A percentile compares a stretch with the other conserved stretches of the same genome.
These are phyloP conservation scores for Avena sativa DNA, from an alignment of 176 grass and related monocot species.

Conservation along the genomic window DNA sequence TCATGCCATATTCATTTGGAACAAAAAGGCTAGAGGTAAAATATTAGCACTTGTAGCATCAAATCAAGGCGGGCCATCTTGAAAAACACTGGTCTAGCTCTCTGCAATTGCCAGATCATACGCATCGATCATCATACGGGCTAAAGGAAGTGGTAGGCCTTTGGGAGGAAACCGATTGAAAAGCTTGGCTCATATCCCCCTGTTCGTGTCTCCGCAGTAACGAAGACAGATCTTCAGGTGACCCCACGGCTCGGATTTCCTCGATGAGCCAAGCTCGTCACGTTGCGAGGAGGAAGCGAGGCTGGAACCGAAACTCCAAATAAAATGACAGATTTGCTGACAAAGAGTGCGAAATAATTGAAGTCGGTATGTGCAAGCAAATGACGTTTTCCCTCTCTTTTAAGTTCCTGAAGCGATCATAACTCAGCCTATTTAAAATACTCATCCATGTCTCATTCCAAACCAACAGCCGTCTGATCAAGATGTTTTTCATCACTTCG, in stretches of 20 bases:
- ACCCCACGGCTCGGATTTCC: slow-evolving; percentile 23
- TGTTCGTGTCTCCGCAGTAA: neutral
- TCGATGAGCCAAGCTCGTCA: slow-evolving; percentile 5
- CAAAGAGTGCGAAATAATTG: neutral
- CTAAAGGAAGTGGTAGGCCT: slow-evolving; percentile 23
- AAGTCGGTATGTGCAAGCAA: neutral
- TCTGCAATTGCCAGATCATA: neutral
- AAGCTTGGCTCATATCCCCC: neutral
- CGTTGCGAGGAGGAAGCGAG: neutral
- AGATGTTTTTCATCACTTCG: neutral
- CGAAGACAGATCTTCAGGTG: neutral
- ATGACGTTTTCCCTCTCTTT: neutral
- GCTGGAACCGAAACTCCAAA: neutral
- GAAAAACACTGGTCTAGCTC: neutral
- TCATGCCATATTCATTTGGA: neutral
- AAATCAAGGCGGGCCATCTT: neutral
- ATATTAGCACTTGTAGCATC: neutral
- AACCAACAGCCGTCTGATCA: neutral
- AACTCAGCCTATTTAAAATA: neutral
- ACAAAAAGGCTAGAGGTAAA: neutral
- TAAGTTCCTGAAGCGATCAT: neutral
- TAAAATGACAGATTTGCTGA: neutral
- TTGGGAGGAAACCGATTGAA: neutral
- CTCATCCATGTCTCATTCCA: neutral
- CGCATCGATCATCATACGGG: neutral